phyloP scores from a whole-genome alignment of 495 filamentous ascomycete species.

The Cladorrhinum samala region DNA sequence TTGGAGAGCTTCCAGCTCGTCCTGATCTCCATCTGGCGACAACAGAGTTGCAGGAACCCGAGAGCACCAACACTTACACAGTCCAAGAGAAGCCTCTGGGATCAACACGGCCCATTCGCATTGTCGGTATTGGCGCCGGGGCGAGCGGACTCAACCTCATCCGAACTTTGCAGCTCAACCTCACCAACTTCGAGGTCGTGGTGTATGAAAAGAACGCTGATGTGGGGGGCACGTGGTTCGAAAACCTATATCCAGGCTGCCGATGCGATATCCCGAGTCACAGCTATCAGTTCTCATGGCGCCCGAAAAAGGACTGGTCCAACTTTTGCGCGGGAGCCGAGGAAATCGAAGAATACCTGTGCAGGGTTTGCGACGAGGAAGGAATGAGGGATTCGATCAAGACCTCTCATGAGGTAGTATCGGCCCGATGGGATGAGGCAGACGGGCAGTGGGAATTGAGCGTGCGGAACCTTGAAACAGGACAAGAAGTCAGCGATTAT shows the following conservation, averaged over 20 bases:
- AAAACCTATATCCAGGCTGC: slow-evolving; percentile 53
- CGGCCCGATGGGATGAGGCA: slow-evolving; percentile 37
- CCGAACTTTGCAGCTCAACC: slow-evolving; percentile 35
- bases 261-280: slow-evolving; percentile 51
- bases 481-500: slow-evolving; percentile 38
- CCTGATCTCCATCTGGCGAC: slow-evolving; percentile 5
- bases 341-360: slow-evolving; percentile 57
- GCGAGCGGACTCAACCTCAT: slow-evolving; percentile 44
- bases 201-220: slow-evolving; percentile 78
- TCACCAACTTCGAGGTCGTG: slow-evolving; percentile 47
- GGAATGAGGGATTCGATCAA: slow-evolving; percentile 47
- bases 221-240: slow-evolving; percentile 55
- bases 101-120: slow-evolving; percentile 37
- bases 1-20: slow-evolving; percentile 5
- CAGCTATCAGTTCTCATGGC: slow-evolving; percentile 53
- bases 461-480: slow-evolving; percentile 42
- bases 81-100: slow-evolving; percentile 41
- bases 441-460: slow-evolving; percentile 45
- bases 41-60: slow-evolving; percentile 5
- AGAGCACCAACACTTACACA: slow-evolving; percentile 22
- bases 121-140: slow-evolving; percentile 46
- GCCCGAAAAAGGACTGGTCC: slow-evolving; percentile 52
- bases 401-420: slow-evolving; percentile 33
- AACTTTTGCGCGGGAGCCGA: slow-evolving; percentile 50
- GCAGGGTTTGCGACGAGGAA: slow-evolving; percentile 48